Evolutionary conservation across 768 basidiomycete species (phyloP).

Genomic region (Coprinopsis cinerea): DNA sequence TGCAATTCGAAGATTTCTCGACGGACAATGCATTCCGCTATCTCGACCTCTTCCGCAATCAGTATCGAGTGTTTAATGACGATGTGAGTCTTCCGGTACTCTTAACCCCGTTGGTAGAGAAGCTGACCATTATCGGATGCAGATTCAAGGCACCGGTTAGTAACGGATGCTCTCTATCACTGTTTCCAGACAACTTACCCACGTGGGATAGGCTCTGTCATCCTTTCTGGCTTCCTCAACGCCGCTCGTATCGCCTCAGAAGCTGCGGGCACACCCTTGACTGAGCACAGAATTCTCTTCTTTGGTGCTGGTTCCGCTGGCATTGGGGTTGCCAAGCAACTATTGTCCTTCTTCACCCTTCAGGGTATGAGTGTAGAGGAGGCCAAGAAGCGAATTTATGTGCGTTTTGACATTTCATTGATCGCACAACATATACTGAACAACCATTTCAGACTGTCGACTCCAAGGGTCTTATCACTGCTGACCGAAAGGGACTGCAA

Average conservation of each 20-base stretch:
- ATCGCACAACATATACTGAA: conserved; percentile 13
- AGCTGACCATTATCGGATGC: conserved; percentile 11
- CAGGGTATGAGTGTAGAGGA: conserved; percentile 60
- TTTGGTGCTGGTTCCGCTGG: conserved; percentile 89
- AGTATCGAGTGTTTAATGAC: conserved; percentile 64
- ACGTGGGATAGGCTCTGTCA: conserved; percentile 48
- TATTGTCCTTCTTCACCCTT: conserved; percentile 76
- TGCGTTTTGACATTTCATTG: conserved; percentile 24
- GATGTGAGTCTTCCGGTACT: conserved; percentile 44
- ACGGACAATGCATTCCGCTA: conserved; percentile 76
- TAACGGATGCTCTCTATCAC: conserved; percentile 1
- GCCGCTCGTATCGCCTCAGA: conserved; percentile 58
- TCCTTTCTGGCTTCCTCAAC: conserved; percentile 70
- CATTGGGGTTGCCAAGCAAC: conserved; percentile 83
- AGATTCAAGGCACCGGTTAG: conserved; percentile 63
- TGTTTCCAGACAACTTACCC: conserved; percentile 6
- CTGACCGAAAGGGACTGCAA: conserved; percentile 59
- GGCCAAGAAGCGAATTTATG: conserved; percentile 62
- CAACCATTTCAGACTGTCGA: conserved; percentile 51
- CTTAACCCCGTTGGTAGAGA: background rate
- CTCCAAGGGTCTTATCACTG: conserved; percentile 71
- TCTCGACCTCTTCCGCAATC: conserved; percentile 53
- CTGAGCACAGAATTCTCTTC: conserved; percentile 80
- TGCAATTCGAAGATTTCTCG: conserved; percentile 78
- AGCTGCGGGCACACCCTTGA: conserved; percentile 48